Conservation (phyloP, 78 protist genomes). For the Capsaspora owczarzaki region DNA sequence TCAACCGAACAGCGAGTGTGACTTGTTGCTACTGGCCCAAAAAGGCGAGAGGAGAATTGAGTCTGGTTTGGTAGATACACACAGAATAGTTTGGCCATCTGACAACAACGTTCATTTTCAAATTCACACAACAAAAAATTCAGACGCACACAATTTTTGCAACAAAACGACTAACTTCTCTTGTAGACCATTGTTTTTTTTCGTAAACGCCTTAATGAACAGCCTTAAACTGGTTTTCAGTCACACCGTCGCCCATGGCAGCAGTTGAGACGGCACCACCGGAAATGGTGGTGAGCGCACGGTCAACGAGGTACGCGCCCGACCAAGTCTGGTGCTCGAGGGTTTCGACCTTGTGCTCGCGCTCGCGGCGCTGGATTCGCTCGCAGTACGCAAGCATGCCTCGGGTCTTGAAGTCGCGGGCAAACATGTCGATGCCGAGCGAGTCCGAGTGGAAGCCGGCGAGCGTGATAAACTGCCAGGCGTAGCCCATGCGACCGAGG, state of each 20-base stretch:
- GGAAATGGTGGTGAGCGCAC: conserved; percentile 1
- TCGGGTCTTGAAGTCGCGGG: conserved; percentile 40
- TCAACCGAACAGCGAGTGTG: too few species aligned
- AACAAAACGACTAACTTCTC: too few species aligned
- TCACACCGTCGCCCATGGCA: conserved; percentile 43
- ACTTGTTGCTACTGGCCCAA: too few species aligned
- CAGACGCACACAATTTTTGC: too few species aligned
- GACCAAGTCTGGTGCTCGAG: conserved; percentile 27
- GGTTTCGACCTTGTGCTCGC: conserved; percentile 13
- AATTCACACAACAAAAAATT: too few species aligned
- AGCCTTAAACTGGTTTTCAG: conserved; percentile 39
- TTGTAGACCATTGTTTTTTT: too few species aligned
- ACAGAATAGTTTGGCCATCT: too few species aligned
- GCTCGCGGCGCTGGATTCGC: conserved; percentile 60
- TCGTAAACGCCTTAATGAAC: too few species aligned
- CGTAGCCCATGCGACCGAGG: conserved; percentile 68
- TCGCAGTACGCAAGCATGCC: conserved; percentile 64
- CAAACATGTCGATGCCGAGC: conserved; percentile 46
- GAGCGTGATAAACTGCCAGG: conserved; percentile 88
- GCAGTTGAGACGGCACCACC: conserved; percentile 45
- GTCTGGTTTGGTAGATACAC: too few species aligned
- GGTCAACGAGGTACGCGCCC: conserved; percentile 51
- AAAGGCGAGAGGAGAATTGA: too few species aligned
- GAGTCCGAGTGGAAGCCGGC: conserved; percentile 82
- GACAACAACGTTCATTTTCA: too few species aligned